Conservation (phyloP, 148 eudicot species). For the Cornus controversa region DNA sequence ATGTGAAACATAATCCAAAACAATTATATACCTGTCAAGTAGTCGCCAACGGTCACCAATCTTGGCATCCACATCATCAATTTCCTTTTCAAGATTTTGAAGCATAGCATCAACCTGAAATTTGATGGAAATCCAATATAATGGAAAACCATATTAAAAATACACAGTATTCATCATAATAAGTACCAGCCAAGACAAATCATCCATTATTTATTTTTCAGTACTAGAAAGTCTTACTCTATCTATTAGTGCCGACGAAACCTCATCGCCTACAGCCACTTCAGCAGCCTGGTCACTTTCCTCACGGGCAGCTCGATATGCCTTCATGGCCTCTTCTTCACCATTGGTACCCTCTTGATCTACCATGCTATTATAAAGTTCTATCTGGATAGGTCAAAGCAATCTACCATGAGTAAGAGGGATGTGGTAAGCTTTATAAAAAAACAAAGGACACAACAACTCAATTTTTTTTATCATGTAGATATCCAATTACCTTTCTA, state of each 20-base stretch:
- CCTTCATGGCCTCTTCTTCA: slow-evolving; percentile 70
- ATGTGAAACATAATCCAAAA: background rate
- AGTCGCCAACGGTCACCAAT: slow-evolving; percentile 87
- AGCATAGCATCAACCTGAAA: slow-evolving; percentile 91
- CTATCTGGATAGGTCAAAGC: slow-evolving; percentile 47
- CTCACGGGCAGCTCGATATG: slow-evolving; percentile 75
- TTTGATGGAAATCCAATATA: background rate
- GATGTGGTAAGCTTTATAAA: background rate
- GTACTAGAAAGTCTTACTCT: slow-evolving; percentile 38
- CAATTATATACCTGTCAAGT: slow-evolving; percentile 60
- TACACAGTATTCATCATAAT: background rate
- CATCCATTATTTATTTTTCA: background rate
- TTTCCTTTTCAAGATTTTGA: slow-evolving; percentile 88
- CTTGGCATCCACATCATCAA: slow-evolving; percentile 90
- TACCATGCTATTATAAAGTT: slow-evolving; percentile 73
- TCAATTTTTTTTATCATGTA: background rate
- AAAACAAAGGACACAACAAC: background rate
- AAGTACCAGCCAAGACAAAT: background rate
- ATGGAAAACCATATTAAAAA: background rate
- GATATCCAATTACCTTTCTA: background rate
- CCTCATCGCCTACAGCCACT: slow-evolving; percentile 42
- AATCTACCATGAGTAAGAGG: slow-evolving; percentile 1
- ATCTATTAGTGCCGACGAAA: slow-evolving; percentile 75
- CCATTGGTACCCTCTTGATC: slow-evolving; percentile 71
- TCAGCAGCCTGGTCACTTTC: slow-evolving; percentile 63